phyloP scores from a whole-genome alignment of 148 eudicot genomes.

The Rhododendron ferrugineum region DNA sequence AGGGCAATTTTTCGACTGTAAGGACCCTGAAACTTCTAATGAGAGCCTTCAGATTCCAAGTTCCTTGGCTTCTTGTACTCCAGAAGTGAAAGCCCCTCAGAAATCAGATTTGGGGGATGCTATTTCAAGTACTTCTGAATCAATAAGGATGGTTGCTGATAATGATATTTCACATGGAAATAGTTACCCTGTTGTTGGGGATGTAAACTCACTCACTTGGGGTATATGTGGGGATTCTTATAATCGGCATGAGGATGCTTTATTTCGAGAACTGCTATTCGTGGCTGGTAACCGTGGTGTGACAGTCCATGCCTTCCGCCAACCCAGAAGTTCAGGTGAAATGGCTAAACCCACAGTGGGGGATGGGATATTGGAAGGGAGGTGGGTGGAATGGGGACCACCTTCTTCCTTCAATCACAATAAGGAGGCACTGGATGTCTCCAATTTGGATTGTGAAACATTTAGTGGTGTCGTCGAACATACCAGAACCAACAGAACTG shows the following conservation, averaged over 20 bases:
- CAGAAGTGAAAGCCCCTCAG: slow-evolving; percentile 21
- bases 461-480: slow-evolving; percentile 18
- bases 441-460: slow-evolving; percentile 3
- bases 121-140: slow-evolving; percentile 38
- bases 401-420: slow-evolving; percentile 19
- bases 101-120: slow-evolving; percentile 28
- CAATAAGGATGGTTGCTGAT: slow-evolving; percentile 27
- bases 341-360: slow-evolving; percentile 14
- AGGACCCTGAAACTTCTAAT: slow-evolving; percentile 25
- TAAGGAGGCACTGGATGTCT: slow-evolving; percentile 10
- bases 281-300: slow-evolving; percentile 69
- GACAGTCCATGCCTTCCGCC: slow-evolving; percentile 73
- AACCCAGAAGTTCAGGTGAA: slow-evolving; percentile 23
- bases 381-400: slow-evolving; percentile 95
- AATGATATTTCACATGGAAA: slow-evolving; percentile 24
- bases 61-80: slow-evolving; percentile 21
- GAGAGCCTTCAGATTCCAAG: slow-evolving; percentile 25
- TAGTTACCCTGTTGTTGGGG: slow-evolving; percentile 46
- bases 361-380: slow-evolving; percentile 43
- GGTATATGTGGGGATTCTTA: slow-evolving; percentile 63
- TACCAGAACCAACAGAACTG: slow-evolving; percentile 22
- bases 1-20: slow-evolving; percentile 30
- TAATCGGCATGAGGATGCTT: slow-evolving; percentile 50
- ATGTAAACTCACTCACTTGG: slow-evolving; percentile 84
- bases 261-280: slow-evolving; percentile 70